Evolutionary conservation across 495 filamentous ascomycete genomes (phyloP).

Genomic region (Neurospora africana): DNA sequence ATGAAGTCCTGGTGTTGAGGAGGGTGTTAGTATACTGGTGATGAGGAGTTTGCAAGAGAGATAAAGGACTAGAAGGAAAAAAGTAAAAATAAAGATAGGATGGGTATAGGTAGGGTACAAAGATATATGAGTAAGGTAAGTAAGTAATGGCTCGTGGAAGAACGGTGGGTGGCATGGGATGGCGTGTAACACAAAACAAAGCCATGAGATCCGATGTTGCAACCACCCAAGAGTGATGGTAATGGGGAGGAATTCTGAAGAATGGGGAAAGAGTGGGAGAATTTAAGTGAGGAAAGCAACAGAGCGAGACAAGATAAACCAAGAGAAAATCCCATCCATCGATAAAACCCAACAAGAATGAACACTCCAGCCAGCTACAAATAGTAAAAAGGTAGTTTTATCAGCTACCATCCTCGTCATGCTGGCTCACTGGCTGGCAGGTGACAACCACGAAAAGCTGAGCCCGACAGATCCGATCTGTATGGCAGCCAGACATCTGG

Average conservation of each 20-base stretch:
- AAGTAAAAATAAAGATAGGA: too few relatives aligned
- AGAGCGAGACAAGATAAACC: background rate
- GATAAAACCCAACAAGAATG: background rate
- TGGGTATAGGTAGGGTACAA: background rate
- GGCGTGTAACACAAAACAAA: background rate
- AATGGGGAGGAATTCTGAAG: too few relatives aligned
- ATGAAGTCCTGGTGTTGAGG: constrained; percentile 42
- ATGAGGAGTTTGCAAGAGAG: background rate
- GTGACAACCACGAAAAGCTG: too few relatives aligned
- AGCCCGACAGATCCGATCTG: too few relatives aligned
- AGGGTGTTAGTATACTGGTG: background rate
- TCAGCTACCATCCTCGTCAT: background rate
- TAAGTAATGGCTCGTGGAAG: background rate
- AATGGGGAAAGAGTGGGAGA: too few relatives aligned
- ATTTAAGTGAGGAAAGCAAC: too few relatives aligned
- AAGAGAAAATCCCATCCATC: background rate
- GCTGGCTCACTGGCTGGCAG: too few relatives aligned
- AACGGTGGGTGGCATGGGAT: too few relatives aligned
- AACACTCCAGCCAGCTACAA: background rate
- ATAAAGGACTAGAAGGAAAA: background rate
- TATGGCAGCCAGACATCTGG: too few relatives aligned
- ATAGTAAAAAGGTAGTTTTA: background rate
- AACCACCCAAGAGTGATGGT: too few relatives aligned
- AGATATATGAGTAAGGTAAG: background rate
- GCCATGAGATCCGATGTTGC: constrained; percentile 3